Base-by-base conservation (phyloP, 2,329 filamentous ascomycete genomes). In the Juglanconis sp. region DNA sequence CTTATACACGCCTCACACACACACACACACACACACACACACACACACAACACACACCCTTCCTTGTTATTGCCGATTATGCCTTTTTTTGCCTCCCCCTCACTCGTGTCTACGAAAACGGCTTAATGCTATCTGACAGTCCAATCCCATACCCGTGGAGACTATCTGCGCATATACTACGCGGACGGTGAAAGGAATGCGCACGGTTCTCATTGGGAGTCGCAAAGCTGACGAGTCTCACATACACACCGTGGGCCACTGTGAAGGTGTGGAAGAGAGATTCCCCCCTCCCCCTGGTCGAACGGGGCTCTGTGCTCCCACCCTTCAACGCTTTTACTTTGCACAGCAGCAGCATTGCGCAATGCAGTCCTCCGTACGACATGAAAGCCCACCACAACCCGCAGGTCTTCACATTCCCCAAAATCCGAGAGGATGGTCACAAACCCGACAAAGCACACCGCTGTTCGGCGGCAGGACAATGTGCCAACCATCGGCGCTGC, bases 41-140 rank as follows among this genome's bases (percentile, higher is more conserved):
- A 35, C 36, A 7, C 2, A 24, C 17, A 24, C 1, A 1, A 24
- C 17, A 24, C 17, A 24, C 17, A 24, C 17, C 17, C 0, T 7
- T 15, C 34, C 35, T 52, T 52, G 32, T 46, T 55, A 35, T 59
- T 55, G 30, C 57, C 57, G 57, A 42, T 32, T 35, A 40, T 13
- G 31, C 50, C 5, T 15, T 15, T 10, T 42, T 10, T 11, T 42
- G 38, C 38, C 38, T 42, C 38, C 38, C 38, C 5, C 17, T 24
- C 17, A 24, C 17, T 24, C 17, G 17, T 24, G 17, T 24, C 17
- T 24, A 24, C 17, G 17, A 24, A 24, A 24, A 24, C 17, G 17
- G 17, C 17, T 24, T 24, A 24, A 24, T 24, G 17, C 17, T 24
- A 24, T 24, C 17, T 6, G n/a, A 42, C 38, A 42, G 38, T 42